Base-by-base conservation (phyloP, 176 grass and related monocot species). In the Thalia dealbata region DNA sequence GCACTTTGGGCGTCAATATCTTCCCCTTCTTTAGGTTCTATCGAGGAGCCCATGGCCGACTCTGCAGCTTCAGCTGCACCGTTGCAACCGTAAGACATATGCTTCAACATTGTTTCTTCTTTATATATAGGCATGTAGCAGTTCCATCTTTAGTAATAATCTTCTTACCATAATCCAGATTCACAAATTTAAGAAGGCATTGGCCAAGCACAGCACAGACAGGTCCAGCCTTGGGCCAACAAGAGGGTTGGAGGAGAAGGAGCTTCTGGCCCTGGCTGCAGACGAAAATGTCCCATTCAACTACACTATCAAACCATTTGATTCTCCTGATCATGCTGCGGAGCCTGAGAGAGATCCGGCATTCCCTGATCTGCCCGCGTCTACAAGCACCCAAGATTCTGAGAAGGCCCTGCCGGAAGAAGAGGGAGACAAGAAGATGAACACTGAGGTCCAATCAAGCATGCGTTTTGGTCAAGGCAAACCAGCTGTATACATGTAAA, bases 51-150 rank as follows among this genome's bases (percentile, higher is more conserved):
- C 25, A 56, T 19, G 70, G 70, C 28, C 48, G 70, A 24, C 25
- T 72, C 8, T 72, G 70, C 48, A 52, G 70, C 70, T 73, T 73
- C 50, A 73, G 70, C 70, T 73, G 70, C 26, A 72, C 70, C 6
- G 56, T 32, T 56, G 70, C 50, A 73, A 73, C 70, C 30, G 50
- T 56, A 73, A 73, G 48, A 18, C 55, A 38, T 38, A 38, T 38
- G 32, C 7, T 25, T 10, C 7, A 46, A 32, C 13, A 14, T 19
- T 9, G 32, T 55, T 30, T 10, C 25, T 54, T 52, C 12, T 14
- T 72, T 38, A 38, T 38, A 4, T 38, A 1, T 38, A 1, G 1
- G 4, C 4, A 38, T 38, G 4, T 38, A 38, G 32, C 32, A 2
- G 32, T 38, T 38, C 32, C 32, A 38, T 38, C 4, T 38, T 38